Evolutionary conservation across 2,329 filamentous ascomycete genomes (phyloP).

Genomic region (Pyrenophora graminea): DNA sequence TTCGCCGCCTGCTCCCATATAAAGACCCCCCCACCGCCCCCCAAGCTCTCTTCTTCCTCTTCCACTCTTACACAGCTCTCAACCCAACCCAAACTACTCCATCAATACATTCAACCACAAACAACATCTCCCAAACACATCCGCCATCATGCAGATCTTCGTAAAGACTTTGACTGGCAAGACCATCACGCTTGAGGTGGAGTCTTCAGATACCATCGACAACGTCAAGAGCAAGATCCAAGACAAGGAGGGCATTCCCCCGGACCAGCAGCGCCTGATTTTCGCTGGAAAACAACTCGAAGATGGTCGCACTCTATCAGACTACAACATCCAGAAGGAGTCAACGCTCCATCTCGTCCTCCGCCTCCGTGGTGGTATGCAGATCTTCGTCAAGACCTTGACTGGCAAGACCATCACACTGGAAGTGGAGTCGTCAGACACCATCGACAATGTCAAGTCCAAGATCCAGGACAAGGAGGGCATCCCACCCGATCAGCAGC

Average conservation of each 20-base stretch:
- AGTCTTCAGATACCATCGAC: conserved; percentile 48
- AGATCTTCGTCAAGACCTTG: conserved; percentile 67
- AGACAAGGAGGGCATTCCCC: conserved; percentile 64
- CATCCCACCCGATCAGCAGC: conserved; percentile 94
- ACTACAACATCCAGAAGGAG: conserved; percentile 63
- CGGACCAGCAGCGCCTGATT: conserved; percentile 62
- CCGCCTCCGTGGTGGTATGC: conserved; percentile 68
- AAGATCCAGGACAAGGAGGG: conserved; percentile 99
- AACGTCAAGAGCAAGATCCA: conserved; percentile 55
- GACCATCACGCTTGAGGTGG: conserved; percentile 55
- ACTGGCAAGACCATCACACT: conserved; percentile 69
- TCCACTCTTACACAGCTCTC: conserved; percentile 23
- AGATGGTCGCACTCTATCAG: conserved; percentile 59
- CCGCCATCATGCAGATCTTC: conserved; percentile 84
- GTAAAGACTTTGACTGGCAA: conserved; percentile 84
- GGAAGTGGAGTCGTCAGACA: conserved; percentile 74
- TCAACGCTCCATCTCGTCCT: conserved; percentile 76
- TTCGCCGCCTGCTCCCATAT: conserved; percentile 38
- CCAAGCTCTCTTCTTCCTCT: conserved; percentile 25
- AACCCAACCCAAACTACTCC: neutral
- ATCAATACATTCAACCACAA: too few species aligned
- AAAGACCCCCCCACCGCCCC: conserved; percentile 41
- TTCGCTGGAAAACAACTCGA: conserved; percentile 64
- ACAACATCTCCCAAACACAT: conserved; percentile 13
- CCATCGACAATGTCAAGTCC: conserved; percentile 93